Evolutionary conservation across 2,329 filamentous ascomycete species (phyloP), one percentile per base, ranked within the genome.

Genomic region (Pseudofabraea citricarpa): DNA sequence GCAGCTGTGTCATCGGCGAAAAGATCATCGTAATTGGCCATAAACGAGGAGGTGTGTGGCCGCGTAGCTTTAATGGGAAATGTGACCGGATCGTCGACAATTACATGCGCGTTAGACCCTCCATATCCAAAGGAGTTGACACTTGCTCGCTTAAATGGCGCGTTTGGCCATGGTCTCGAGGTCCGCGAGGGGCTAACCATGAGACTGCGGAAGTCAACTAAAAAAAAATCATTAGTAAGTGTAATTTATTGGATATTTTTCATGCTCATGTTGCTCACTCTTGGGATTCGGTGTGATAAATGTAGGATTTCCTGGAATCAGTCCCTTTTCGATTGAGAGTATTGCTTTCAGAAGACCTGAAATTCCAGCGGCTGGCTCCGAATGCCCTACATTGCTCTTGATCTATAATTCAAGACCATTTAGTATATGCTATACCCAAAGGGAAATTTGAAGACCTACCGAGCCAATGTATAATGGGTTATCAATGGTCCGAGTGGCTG

Each of bases 101-200:
- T 62, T 2, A 61, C 60, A 49, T 72, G 70, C 2, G 66, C 66
- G 47, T 73, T 73, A n/a, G 69, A 66, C 12, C 70, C 70, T 5
- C 71, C 70, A 32, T 47, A 44, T 6, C 65, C 65, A 40, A 68
- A 68, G 6, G 54, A 62, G 40, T 64, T 66, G n/a, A 68, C 45
- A 4, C 45, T 48, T 3, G 48, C 50, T 15, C 48, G 40, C 18
- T 40, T 33, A 7, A 35, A n/a, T 7, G 13, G 4, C 3, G 13
- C 31, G 7, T 15, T n/a, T 5, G 61, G 61, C 59, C 59, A 64
- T 2, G 47, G 36, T 2, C 55, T 48, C 1, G 31, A 26, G 6
- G 29, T 43, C 3, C 46, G 41, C 1, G 43, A 43, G 6, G 50
- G 53, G 24, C 26, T 20, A n/a, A 47, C 24, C 9, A 36, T 29